These are phyloP conservation scores for Lippia alba DNA, from an alignment of 305 asterid genomes.

Conservation along the genomic window DNA sequence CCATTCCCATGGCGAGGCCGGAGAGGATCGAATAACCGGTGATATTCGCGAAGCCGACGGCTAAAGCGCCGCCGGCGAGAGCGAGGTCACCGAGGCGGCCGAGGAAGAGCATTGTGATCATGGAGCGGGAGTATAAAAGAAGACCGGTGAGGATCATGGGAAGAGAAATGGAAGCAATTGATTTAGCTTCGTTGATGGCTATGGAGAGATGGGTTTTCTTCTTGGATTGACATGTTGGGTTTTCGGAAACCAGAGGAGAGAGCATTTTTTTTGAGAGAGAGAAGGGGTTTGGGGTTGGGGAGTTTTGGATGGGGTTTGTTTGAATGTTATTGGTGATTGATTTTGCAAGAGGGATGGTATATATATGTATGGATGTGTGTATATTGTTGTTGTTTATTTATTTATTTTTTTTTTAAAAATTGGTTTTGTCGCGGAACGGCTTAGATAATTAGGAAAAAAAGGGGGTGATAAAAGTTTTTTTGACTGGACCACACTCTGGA, in stretches of 20 bases:
- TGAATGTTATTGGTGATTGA: conserved; percentile 5
- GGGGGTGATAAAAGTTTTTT: too few species aligned
- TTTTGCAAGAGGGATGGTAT: neutral
- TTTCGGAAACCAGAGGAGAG: conserved; percentile 43
- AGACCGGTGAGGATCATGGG: conserved; percentile 57
- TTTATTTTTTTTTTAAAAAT: conserved; percentile 11
- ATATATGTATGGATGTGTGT: neutral
- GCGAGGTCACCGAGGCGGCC: conserved; percentile 54
- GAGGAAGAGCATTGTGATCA: conserved; percentile 62
- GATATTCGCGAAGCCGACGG: conserved; percentile 64
- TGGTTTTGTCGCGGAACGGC: conserved; percentile 28
- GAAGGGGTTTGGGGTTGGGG: neutral
- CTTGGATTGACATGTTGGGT: conserved; percentile 34
- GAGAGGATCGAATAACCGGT: conserved; percentile 65
- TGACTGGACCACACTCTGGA: neutral
- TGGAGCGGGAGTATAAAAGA: conserved; percentile 56
- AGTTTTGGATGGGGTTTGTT: neutral
- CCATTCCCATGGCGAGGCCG: conserved; percentile 63
- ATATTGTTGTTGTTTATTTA: neutral
- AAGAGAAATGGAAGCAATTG: conserved; percentile 42
- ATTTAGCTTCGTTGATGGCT: conserved; percentile 38
- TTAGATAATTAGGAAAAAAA: neutral
- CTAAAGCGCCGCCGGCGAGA: conserved; percentile 58
- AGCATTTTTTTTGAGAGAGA: conserved; percentile 29
- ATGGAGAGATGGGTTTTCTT: conserved; percentile 24